These are phyloP conservation scores for Persicaria maculosa DNA, from an alignment of 148 eudicot genomes.

Conservation along the genomic window DNA sequence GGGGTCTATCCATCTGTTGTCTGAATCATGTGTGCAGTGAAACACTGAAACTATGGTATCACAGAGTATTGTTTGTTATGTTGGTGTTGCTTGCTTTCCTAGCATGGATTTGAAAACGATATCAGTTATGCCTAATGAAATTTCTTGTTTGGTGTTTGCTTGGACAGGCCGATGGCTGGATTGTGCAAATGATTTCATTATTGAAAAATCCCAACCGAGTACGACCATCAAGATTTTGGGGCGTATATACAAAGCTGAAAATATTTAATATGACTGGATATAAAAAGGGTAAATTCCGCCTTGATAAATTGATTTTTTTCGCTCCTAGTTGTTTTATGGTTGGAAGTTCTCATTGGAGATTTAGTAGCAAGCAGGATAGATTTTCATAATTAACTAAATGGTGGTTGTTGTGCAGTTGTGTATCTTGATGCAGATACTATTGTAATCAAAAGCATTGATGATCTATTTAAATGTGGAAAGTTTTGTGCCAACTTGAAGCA, in stretches of 20 bases:
- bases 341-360: background rate
- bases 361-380: background rate
- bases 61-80: background rate
- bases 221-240: conserved; percentile 93
- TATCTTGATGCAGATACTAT: conserved; percentile 99
- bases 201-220: conserved; percentile 81
- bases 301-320: background rate
- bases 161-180: conserved; percentile 96
- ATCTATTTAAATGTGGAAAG: conserved; percentile 80
- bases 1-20: background rate
- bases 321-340: background rate
- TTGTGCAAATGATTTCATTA: conserved; percentile 69
- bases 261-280: conserved; percentile 90
- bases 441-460: conserved; percentile 80
- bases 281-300: conserved; percentile 54
- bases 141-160: conserved; percentile 9
- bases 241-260: conserved; percentile 93
- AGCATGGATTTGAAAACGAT: background rate
- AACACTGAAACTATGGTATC: background rate
- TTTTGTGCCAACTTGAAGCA: conserved; percentile 98
- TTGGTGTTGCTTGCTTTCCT: background rate
- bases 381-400: background rate
- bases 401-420: conserved; percentile 54
- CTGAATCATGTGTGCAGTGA: background rate
- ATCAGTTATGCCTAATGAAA: background rate